Evolutionary conservation across 148 eudicot species (phyloP).

Genomic region (Cornus controversa): DNA sequence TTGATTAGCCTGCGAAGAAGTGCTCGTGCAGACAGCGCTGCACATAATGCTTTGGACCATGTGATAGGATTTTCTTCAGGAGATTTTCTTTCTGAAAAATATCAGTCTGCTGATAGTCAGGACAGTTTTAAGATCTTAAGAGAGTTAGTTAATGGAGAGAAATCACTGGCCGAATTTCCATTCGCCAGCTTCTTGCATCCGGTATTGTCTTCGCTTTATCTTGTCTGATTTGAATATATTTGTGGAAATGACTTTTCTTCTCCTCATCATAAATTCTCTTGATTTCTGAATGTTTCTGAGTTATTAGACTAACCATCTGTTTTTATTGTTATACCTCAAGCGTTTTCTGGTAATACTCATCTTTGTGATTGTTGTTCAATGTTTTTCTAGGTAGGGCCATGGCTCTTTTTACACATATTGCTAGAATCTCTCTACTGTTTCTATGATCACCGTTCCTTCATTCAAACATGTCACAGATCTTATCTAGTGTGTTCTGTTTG

Average conservation of each 20-base stretch:
- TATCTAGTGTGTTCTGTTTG: not conserved
- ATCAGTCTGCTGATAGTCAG: constrained; percentile 32
- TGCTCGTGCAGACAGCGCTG: constrained; percentile 58
- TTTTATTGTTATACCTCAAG: not conserved
- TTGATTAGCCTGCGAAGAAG: constrained; percentile 70
- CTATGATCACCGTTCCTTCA: not conserved
- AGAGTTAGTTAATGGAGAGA: constrained; percentile 67
- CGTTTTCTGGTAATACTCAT: not conserved
- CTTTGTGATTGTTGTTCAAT: not conserved
- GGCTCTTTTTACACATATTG: not conserved
- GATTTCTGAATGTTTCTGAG: not conserved
- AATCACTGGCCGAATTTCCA: constrained; percentile 94
- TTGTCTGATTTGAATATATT: not conserved
- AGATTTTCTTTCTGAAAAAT: constrained; percentile 33
- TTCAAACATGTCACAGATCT: not conserved
- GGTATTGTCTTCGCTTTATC: constrained; percentile 38
- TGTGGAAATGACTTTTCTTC: constrained; percentile 6
- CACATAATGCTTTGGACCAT: constrained; percentile 57
- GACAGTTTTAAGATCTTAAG: constrained; percentile 27
- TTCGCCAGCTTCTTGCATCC: constrained; percentile 74
- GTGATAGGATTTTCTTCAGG: constrained; percentile 59
- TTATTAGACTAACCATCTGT: not conserved
- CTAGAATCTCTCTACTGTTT: not conserved
- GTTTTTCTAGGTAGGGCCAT: not conserved
- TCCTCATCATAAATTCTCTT: not conserved